Evolutionary conservation across 495 filamentous ascomycete genomes (phyloP), one percentile per base, ranked within the genome.

Genomic region (Trichoderma orchidacearum): DNA sequence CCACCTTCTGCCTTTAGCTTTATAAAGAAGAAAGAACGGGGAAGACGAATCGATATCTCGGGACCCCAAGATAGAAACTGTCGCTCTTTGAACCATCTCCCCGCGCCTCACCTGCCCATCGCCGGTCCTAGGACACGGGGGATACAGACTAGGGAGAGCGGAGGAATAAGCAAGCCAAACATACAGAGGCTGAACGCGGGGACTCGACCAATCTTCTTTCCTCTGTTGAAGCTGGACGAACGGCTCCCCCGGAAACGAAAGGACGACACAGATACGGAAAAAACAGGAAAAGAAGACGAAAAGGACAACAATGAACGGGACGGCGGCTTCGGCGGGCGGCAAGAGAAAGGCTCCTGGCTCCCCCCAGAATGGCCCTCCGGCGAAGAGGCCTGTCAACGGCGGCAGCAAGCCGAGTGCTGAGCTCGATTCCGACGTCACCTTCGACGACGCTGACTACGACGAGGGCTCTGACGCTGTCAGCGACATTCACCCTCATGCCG

Each of bases 321-420:
- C 70, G 27, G 64, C 61, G 48, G 59, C 65, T 15, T 58, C 64
- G 1, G 60, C 70, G 57, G 71, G 75, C 59, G 64, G 68, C 12
- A 80, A 80, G 70, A 74, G 78, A 55, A 80, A 81, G 63, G 72
- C 64, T 30, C 69, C 7, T 6, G 53, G 28, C 41, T 59, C 64
- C 13, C 38, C 66, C 25, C 69, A 74, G 30, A 70, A 70, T 36
- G 68, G 75, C 13, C 75, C 53, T 23, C 53, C 72, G 15, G 65
- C 70, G 6, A 80, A 81, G 63, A 74, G 77, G 48, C 61, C 70
- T 13, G 27, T 67, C 30, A 80, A 78, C 51, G 75, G 70, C 57
- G 66, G 72, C 52, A 79, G 75, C 62, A 77, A 75, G 17, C 75
- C 76, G 28, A 69, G 72, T 25, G 41, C 67, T 23, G 67, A 64